Evolutionary conservation across 805 yeast genomes (phyloP), one percentile per base, ranked within the genome.

Genomic region (Candida methanosorbosa): DNA sequence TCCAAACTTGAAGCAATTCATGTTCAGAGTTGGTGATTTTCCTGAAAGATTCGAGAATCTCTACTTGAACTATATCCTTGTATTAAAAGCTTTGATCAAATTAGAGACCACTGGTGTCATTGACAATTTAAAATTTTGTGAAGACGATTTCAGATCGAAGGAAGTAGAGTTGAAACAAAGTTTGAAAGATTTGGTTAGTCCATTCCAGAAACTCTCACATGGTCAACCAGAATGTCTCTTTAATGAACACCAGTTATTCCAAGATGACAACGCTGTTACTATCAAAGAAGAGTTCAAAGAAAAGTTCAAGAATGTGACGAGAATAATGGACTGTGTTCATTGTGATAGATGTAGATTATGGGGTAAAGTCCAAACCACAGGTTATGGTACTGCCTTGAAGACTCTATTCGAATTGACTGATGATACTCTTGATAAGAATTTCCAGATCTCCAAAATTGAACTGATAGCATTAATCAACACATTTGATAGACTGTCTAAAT

Each of bases 301-400:
- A 26, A 79, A 94, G 34, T 94, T 92, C 57, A 79, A 77, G 51
- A 92, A 92, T 54, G 94, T 92, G 18, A 79, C 94, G 16, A 80
- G 84, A 33, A 76, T 92, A 29, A 92, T 92, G 97, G 96, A 90
- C 57, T 92, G 99, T 63, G 97, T 92, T 27, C 97, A 95, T 26
- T 92, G 99, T 64, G 98, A 92, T 55, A 71, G 97, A 53, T 92
- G 99, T 58, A 74, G 97, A 50, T 66, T 92, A 59, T 92, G 99
- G 99, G 98, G 98, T 9, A 92, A 92, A 58, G 74, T 92, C 21
- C 98, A 92, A 63, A 86, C 95, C 2, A 85, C 92, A 13, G 99
- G 99, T 16, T 92, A 92, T 57, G 99, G 97, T 15, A 92, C 99
- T 8, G 94, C 96, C 2, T 70, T 92, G 50, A 92, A 92, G 56